Evolutionary conservation across 208 protist species (phyloP).

Genomic region (Trypanosoma cruzi): DNA sequence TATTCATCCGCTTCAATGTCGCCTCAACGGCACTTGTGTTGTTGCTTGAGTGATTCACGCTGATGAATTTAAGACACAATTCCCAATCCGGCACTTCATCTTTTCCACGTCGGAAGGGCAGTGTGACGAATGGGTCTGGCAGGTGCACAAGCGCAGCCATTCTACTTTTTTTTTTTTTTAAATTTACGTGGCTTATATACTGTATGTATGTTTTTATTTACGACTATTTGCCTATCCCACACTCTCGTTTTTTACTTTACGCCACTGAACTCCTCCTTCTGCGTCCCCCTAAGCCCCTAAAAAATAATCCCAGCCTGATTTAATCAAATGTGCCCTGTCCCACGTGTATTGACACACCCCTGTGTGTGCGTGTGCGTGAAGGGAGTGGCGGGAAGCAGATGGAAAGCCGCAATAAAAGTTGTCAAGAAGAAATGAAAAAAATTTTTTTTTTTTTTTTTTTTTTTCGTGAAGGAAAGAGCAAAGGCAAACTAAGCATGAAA

Average conservation of each 20-base stretch:
- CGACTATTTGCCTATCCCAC: too few species aligned
- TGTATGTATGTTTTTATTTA: too few species aligned
- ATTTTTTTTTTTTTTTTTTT: too few species aligned
- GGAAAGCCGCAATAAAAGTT: too few species aligned
- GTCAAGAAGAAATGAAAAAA: not conserved
- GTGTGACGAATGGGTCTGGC: constrained; percentile 60
- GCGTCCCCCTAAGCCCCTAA: too few species aligned
- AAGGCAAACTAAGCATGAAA: not conserved
- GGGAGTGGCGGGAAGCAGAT: too few species aligned
- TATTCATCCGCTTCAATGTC: constrained; percentile 63
- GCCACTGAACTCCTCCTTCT: too few species aligned
- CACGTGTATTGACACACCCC: not conserved
- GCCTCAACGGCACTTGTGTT: constrained; percentile 54
- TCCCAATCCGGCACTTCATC: constrained; percentile 74
- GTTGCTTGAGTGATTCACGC: constrained; percentile 66
- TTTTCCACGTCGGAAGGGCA: constrained; percentile 75
- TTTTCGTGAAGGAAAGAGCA: too few species aligned
- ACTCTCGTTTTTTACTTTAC: too few species aligned
- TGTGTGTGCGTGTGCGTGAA: not conserved
- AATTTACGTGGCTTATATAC: constrained; percentile 3
- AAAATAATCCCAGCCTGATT: too few species aligned
- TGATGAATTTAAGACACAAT: constrained; percentile 64
- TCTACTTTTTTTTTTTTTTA: constrained; percentile 8
- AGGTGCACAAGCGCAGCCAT: constrained; percentile 43
- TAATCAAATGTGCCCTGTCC: too few species aligned